Percentiles rank a stretch among this genome's conserved stretches.
Evolutionary conservation across 2,329 filamentous ascomycete genomes (phyloP).

Genomic region (Ophiocordyceps camponoti-rufipedis): DNA sequence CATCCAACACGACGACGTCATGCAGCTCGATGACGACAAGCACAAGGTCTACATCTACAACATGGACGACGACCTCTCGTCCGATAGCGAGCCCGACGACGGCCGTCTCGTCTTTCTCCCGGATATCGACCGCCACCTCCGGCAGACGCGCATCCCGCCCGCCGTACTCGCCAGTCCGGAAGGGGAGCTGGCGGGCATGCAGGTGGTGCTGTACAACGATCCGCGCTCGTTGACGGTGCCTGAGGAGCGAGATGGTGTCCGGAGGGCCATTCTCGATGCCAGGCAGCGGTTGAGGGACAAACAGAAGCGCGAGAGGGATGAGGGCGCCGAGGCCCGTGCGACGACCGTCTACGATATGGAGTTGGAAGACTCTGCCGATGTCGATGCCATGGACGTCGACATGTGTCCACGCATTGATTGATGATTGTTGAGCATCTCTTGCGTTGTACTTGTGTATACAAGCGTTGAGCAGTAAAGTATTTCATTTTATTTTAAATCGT

Average conservation of each 20-base stretch:
- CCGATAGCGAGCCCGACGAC: slow-evolving; percentile 16
- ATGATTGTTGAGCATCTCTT: background rate
- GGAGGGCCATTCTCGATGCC: slow-evolving; percentile 69
- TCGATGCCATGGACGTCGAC: slow-evolving; percentile 24
- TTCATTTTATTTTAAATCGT: background rate
- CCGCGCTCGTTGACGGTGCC: slow-evolving; percentile 61
- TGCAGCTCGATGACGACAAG: slow-evolving; percentile 76
- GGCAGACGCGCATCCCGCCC: slow-evolving; percentile 48
- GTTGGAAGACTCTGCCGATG: slow-evolving; percentile 15
- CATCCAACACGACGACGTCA: slow-evolving; percentile 23
- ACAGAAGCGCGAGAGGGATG: slow-evolving; percentile 24
- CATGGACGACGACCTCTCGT: slow-evolving; percentile 69
- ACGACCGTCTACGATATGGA: slow-evolving; percentile 5
- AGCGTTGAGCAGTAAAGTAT: too few species aligned
- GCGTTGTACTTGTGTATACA: too few species aligned
- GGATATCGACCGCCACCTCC: slow-evolving; percentile 69
- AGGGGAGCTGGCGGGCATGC: slow-evolving; percentile 38
- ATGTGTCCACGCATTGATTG: background rate
- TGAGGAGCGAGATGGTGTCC: slow-evolving; percentile 56
- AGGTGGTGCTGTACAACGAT: slow-evolving; percentile 73
- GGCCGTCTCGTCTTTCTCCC: slow-evolving; percentile 60
- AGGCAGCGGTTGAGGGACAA: slow-evolving; percentile 46
- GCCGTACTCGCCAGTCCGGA: slow-evolving; percentile 42
- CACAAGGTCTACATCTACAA: slow-evolving; percentile 84
- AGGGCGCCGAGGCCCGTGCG: background rate